Percentiles rank a stretch among this genome's conserved stretches.
Conservation (phyloP, 2,329 filamentous ascomycete genomes). For the Botrytis deweyae region DNA sequence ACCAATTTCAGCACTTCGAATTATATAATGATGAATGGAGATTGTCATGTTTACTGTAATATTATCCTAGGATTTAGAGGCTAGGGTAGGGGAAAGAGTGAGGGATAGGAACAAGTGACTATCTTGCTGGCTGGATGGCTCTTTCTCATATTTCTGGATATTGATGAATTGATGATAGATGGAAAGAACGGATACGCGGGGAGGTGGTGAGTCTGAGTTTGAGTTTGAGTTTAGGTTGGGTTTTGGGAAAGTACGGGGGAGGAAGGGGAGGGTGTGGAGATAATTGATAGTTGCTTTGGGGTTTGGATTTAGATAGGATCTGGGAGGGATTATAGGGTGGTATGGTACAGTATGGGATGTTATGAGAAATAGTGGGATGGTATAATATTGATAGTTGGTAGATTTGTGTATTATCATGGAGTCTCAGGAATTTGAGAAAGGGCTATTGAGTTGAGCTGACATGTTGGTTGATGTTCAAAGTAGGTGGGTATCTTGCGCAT, state of each 20-base stretch:
- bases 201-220: neutral
- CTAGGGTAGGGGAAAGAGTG: neutral
- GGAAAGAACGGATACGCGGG: neutral
- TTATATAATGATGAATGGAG: neutral
- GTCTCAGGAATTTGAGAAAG: no score
- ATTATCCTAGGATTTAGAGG: no score
- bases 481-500: no score
- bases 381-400: neutral
- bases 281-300: rapidly evolving
- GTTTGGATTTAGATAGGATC: neutral
- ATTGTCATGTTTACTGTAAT: no score
- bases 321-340: no score
- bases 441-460: no score
- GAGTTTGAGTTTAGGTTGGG: neutral
- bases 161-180: neutral
- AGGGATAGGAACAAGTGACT: neutral
- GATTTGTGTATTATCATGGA: neutral
- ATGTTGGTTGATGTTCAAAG: no score
- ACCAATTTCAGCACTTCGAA: neutral
- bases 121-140: neutral
- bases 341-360: no score
- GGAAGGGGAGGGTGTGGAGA: rapidly evolving
- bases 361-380: no score
- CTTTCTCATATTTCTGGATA: neutral
- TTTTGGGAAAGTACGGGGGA: neutral